phyloP scores from a whole-genome alignment of 257 asterid species.

The Nicotiana tabacum region DNA sequence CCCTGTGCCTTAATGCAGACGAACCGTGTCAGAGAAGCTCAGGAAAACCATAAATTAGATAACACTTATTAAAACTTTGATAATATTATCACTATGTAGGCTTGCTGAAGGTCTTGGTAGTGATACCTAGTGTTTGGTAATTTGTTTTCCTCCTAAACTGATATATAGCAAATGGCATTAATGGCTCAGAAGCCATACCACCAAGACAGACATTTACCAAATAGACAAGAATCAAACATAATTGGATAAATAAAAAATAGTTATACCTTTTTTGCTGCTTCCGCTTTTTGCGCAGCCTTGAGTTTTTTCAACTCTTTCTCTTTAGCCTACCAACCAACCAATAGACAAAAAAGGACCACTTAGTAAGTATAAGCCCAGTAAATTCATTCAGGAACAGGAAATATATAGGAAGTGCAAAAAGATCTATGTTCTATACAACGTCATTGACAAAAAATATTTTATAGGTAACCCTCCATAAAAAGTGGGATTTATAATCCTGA shows the following conservation, averaged over 20 bases:
- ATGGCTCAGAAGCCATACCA: neutral
- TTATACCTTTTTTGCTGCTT: slow-evolving; percentile 67
- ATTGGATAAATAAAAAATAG: neutral
- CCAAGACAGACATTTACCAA: neutral
- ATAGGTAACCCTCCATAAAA: no score
- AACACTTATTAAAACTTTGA: neutral
- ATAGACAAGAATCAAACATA: neutral
- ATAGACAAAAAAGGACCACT: slow-evolving; percentile 7
- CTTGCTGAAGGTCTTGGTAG: neutral
- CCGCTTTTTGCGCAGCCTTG: slow-evolving; percentile 89
- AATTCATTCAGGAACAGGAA: neutral
- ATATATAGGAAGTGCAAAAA: neutral
- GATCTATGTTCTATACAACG: no score
- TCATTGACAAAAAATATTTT: no score
- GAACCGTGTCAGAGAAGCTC: neutral
- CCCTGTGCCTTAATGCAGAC: slow-evolving; percentile 52
- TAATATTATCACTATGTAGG: neutral
- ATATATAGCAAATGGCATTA: neutral
- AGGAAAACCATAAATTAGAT: neutral
- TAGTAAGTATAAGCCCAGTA: neutral
- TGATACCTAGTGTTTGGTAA: neutral
- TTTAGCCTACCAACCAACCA: slow-evolving; percentile 48
- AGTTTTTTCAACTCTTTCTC: slow-evolving; percentile 84
- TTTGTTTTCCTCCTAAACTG: neutral
- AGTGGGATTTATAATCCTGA: no score